A percentile compares a stretch with the other conserved stretches of the same genome.
These are phyloP conservation scores for Amphirosellinia nigrospora DNA, from an alignment of 495 filamentous ascomycete species.

Conservation along the genomic window DNA sequence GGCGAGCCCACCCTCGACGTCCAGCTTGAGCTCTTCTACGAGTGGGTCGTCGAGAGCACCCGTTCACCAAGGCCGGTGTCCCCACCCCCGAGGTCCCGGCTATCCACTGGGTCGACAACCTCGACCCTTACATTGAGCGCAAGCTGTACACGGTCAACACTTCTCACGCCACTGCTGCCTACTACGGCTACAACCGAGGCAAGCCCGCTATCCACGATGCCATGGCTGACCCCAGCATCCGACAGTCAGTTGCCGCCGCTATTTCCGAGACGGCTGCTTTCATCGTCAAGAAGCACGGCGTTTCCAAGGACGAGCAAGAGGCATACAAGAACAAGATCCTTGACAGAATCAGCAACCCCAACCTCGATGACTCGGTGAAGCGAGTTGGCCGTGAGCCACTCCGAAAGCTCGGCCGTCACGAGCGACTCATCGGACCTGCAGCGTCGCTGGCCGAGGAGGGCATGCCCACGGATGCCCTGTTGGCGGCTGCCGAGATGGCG, in stretches of 20 bases:
- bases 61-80: slow-evolving; percentile 63
- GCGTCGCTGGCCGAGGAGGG: slow-evolving; percentile 80
- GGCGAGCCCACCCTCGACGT: slow-evolving; percentile 82
- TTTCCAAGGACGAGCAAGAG: slow-evolving; percentile 76
- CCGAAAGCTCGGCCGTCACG: slow-evolving; percentile 88
- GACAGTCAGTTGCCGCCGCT: slow-evolving; percentile 72
- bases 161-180: slow-evolving; percentile 94
- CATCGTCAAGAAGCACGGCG: slow-evolving; percentile 84
- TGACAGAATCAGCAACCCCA: slow-evolving; percentile 90
- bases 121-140: slow-evolving; percentile 95
- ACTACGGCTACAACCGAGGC: slow-evolving; percentile 83
- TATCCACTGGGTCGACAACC: slow-evolving; percentile 89
- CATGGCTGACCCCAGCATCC: slow-evolving; percentile 65
- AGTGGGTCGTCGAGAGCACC: slow-evolving; percentile 91
- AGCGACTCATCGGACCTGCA: slow-evolving; percentile 94
- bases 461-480: slow-evolving; percentile 68
- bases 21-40: slow-evolving; percentile 95
- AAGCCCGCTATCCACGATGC: slow-evolving; percentile 89
- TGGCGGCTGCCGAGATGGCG: slow-evolving; percentile 82
- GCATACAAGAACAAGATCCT: slow-evolving; percentile 93
- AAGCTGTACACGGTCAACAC: slow-evolving; percentile 99
- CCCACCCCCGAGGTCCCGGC: slow-evolving; percentile 73
- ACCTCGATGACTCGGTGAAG: slow-evolving; percentile 89
- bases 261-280: slow-evolving; percentile 83
- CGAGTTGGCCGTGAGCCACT: slow-evolving; percentile 95